Conservation (phyloP, 164 flowering plant species). For the Chloranthus sessilifolius region DNA sequence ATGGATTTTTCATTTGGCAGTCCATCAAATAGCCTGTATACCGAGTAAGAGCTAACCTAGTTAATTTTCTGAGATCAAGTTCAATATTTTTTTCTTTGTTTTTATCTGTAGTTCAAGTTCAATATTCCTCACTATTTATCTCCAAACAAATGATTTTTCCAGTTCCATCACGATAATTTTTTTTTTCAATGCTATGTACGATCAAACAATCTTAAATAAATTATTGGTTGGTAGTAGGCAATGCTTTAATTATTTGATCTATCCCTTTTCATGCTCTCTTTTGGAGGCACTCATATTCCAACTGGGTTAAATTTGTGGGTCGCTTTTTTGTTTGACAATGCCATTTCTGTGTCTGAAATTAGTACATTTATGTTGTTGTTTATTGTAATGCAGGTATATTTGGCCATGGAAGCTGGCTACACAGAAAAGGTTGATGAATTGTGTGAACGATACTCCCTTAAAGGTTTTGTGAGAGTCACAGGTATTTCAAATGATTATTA, state of each 20-base stretch:
- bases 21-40: too few species aligned
- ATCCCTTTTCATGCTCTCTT: background rate
- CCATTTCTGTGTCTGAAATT: background rate
- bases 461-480: constrained; percentile 46
- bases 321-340: background rate
- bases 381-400: constrained; percentile 46
- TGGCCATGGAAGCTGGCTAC: constrained; percentile 98
- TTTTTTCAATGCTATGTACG: too few species aligned
- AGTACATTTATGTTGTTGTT: background rate
- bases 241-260: background rate
- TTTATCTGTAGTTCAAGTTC: too few species aligned
- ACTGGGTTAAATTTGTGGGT: background rate
- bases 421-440: constrained; percentile 89
- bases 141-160: too few species aligned
- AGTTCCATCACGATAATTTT: too few species aligned
- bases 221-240: too few species aligned
- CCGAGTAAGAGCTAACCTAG: too few species aligned
- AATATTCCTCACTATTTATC: too few species aligned
- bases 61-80: too few species aligned
- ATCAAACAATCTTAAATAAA: too few species aligned
- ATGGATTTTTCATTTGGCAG: too few species aligned
- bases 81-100: too few species aligned
- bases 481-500: constrained; percentile 32
- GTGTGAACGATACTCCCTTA: constrained; percentile 68
- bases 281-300: background rate